These are phyloP conservation scores for Microcera coccophila DNA, from an alignment of 2,329 filamentous ascomycete genomes.

Conservation along the genomic window DNA sequence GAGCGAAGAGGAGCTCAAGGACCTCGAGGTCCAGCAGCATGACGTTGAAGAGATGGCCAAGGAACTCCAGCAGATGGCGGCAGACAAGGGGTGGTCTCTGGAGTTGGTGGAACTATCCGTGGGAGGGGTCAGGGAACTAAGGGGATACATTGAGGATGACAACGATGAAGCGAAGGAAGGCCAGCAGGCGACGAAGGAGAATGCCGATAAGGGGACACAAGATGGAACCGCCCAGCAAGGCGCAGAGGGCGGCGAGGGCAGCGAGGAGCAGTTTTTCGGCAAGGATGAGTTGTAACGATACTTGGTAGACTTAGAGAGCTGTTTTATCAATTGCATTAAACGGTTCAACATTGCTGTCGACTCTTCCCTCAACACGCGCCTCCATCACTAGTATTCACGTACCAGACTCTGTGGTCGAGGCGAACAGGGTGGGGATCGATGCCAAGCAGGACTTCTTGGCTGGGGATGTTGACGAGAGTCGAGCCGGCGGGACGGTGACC, in stretches of 20 bases:
- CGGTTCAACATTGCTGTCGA: not conserved
- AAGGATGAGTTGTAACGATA: conserved; percentile 47
- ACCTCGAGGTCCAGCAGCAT: conserved; percentile 61
- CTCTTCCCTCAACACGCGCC: not conserved
- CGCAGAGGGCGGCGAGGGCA: conserved; percentile 35
- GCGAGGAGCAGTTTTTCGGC: conserved; percentile 47
- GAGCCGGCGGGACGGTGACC: no score
- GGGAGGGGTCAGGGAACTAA: conserved; percentile 56
- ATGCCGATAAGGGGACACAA: conserved; percentile 9
- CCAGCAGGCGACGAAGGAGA: conserved; percentile 7
- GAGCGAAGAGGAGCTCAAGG: conserved; percentile 63
- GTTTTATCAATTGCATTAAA: not conserved
- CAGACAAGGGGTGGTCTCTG: conserved; percentile 72
- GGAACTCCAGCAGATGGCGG: conserved; percentile 64
- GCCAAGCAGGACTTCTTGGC: no score
- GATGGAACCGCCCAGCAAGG: conserved; percentile 14
- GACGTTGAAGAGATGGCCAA: conserved; percentile 66
- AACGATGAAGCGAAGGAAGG: conserved; percentile 30
- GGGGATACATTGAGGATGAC: conserved; percentile 64
- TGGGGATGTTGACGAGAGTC: no score
- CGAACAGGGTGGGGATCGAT: no score
- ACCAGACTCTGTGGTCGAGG: no score
- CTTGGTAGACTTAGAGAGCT: not conserved
- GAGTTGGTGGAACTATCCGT: conserved; percentile 68
- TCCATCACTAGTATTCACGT: not conserved